phyloP scores from a whole-genome alignment of 441 rosid genomes.

The Euphorbia celastroides region DNA sequence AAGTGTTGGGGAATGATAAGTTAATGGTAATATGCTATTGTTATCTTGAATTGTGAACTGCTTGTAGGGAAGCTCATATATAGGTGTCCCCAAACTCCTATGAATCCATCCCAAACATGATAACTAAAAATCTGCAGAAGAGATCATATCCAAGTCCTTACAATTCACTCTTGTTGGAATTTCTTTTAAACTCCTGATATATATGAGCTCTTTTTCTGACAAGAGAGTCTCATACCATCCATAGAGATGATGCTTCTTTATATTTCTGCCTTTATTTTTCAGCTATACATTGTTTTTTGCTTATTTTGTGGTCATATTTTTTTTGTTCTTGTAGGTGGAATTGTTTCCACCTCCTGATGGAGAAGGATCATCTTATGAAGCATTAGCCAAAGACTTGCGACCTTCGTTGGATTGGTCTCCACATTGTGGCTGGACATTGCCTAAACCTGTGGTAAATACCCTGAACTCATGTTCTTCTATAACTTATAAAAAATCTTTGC shows the following conservation, averaged over 20 bases:
- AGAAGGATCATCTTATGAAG: conserved; percentile 57
- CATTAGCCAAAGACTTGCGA: conserved; percentile 43
- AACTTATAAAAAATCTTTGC: neutral
- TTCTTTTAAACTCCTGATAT: no score
- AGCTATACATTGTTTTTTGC: neutral
- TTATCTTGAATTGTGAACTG: conserved; percentile 1
- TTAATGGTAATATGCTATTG: conserved; percentile 37
- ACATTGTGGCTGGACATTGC: conserved; percentile 59
- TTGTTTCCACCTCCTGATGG: conserved; percentile 63
- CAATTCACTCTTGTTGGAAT: neutral
- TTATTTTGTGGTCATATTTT: neutral
- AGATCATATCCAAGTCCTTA: neutral
- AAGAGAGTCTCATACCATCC: neutral
- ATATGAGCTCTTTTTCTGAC: neutral
- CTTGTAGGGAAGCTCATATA: neutral
- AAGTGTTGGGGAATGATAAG: conserved; percentile 32
- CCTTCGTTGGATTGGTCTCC: conserved; percentile 79
- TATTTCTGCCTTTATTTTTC: neutral
- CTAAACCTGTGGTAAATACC: conserved; percentile 30
- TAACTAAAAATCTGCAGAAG: neutral
- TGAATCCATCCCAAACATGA: neutral
- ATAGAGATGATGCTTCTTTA: neutral
- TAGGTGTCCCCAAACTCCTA: neutral
- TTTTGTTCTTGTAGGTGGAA: conserved; percentile 36
- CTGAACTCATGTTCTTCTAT: neutral